Base-by-base conservation (phyloP, 176 grass and related monocot species). In the Ananas comosus region DNA sequence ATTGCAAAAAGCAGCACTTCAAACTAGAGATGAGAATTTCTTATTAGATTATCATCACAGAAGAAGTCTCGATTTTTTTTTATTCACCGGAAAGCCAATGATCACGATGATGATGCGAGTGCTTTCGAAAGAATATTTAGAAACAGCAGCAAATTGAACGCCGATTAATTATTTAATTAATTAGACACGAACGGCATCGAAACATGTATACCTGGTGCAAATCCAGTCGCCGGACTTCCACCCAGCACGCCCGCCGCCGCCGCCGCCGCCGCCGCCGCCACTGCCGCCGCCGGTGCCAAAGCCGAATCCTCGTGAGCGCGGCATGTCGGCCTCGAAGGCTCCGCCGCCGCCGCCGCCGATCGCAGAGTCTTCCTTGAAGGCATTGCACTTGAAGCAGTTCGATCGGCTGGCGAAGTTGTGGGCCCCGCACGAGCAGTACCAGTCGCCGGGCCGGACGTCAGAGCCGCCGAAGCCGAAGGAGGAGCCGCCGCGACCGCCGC, bases 351-450 rank as follows among this genome's bases (percentile, higher is more conserved):
- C 70, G 5, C 67, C n/a, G 5, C 25, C 52, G 51, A 53, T 25
- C 13, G 53, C 53, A 29, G 70, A 10, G 25, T 72, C 70, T 2
- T 72, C 70, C 70, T 72, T 61, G 50, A 61, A n/a, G 1, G 28
- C 70, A 11, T 28, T 53, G 70, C 70, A 72, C 29, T 21, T 61
- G 70, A 72, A 72, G 53, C 70, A 72, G 53, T 53, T 72, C 19
- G 70, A 72, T 13, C 70, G 70, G 70, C 70, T 72, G 28, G 70
- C 70, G 53, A 72, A 72, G 70, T 72, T 72, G 53, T 72, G 70
- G 28, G 50, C 51, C 13, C 70, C 70, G 70, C 70, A 72, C 2
- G 70, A 22, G 70, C 70, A 72, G 70, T 61, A 72, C 70, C 70
- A 72, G 70, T 72, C 70, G 16, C 70, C 70, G 4, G 70, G 70